Base-by-base conservation (phyloP, 257 asterid genomes). In the Oldenlandia corymbosa region DNA sequence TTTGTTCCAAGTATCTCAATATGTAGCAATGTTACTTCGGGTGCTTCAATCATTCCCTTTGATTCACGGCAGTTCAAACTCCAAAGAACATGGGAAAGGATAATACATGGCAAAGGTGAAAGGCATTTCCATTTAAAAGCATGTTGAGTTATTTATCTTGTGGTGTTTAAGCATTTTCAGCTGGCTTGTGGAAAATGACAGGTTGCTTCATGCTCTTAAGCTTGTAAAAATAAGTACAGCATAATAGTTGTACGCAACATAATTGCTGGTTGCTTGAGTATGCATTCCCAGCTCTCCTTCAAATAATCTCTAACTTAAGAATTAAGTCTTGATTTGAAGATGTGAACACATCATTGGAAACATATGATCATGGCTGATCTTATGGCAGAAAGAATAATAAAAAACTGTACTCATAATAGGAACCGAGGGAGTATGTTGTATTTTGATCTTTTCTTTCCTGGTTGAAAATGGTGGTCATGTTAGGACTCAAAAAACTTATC, bases 21-120 rank as follows among this genome's bases (percentile, higher is more conserved):
- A 37, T 88, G 88, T 71, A 82, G 71, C 76, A 90, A 83, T 81
- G 96, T 90, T 58, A 90, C 95, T 61, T 90, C 96, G 57, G 95
- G 78, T 65, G 71, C 86, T n/a, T 85, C 97, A 2, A 67, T 67
- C 47, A 58, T 84, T 70, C 95, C 94, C 43, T 63, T 64, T 20
- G 75, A 79, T 42, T 60, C 56, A 53, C 77, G 97, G 97, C 97
- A 88, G 76, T 78, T 78, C 67, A 88, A 81, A 72, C 88, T 90
- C 62, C 92, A 85, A 78, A 80, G 79, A 62, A 82, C 76, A 58
- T 88, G 96, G 96, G 97, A 85, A 78, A 81, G 73, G 66, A 79
- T 71, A 32, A 71, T 77, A 66, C 88, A 84, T 66, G 88, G 88
- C 32, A 79, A 80, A 79, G 92, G 97, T 84, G 50, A 66, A 30